Evolutionary conservation across 441 rosid species (phyloP), one percentile per base, ranked within the genome.

Genomic region (Gossypium schwendimanii): DNA sequence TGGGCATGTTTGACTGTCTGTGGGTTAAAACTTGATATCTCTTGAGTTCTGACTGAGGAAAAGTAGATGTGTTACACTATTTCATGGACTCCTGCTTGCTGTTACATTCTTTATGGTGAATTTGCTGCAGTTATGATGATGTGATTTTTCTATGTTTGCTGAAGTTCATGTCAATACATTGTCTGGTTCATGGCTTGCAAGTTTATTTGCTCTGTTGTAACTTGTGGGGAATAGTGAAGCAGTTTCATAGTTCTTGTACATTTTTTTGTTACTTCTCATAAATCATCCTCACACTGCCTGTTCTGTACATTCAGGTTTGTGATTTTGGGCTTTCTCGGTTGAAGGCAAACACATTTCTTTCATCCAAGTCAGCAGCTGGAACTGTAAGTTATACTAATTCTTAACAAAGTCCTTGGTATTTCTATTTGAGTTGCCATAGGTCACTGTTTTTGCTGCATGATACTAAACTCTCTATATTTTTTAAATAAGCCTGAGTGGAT

Each of bases 291-390:
- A 69, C 70, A 33, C 68, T 53, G 12, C 73, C 45, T 83, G 54
- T 15, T 71, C 44, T 70, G 54, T 75, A 12, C 28, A 44, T 77
- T 79, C 82, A 96, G 99, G 99, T 96, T 73, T 89, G 97, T 77
- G 99, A 92, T 89, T 96, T 96, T 83, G 99, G 99, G 69, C 97
- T 96, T 75, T 96, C 99, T 58, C 93, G 98, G 53, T 84, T 91
- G 65, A 96, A 96, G 79, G 97, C 97, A 61, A 90, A 84, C 82
- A 93, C 99, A 15, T 96, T 90, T 76, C 92, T 96, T 68, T 96
- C 99, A 64, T 96, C 99, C 69, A 89, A 96, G 78, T 88, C 99
- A 39, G 99, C 98, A 10, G 99, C 98, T 72, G 99, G 99, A 79
- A 93, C 99, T 12, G 99, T 96, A 90, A 88, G 98, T 88, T 73